Base-by-base conservation (phyloP, 176 grass and related monocot genomes). In the Coix lacrymajobi region DNA sequence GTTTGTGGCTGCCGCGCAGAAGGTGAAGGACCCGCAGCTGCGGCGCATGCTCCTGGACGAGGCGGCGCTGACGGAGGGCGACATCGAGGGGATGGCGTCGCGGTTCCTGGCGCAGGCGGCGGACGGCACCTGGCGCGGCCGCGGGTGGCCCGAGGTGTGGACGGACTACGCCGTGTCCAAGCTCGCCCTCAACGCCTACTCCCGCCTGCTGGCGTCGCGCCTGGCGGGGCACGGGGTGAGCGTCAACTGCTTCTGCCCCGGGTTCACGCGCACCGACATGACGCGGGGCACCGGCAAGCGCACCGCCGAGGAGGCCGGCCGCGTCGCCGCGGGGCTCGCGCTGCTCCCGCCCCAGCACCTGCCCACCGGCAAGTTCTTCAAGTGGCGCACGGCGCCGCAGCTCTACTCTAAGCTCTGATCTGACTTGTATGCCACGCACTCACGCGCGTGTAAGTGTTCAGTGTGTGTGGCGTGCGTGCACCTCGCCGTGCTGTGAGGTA, bases 101-200 rank as follows among this genome's bases (percentile, higher is more conserved):
- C 88, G 68, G 75, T 98, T 98, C 88, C 88, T 98, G 75, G n/a
- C 30, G 44, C 82, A 98, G 31, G 96, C 95, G 24, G 88, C 88
- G 31, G 66, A 82, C 31, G 90, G 90, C 75, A 91, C 84, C 20
- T 98, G 96, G 96, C 49, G 31, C 25, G 90, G 38, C 76, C 63
- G 83, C 31, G 90, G 96, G 29, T 98, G 96, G 96, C 96, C 96
- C 26, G 82, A 84, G 82, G 90, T 95, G 71, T 98, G 96, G 96
- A 98, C 96, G 40, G 92, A 98, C 90, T 98, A 98, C 71, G 60
- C 96, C 13, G 92, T 98, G 19, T 98, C 96, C 22, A 98, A 98
- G 88, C 92, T 98, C 30, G 92, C 92, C 11, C 85, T 98, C 29
- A 98, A 95, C 73, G 96, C 96, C 41, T 98, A 98, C 84, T 86